Evolutionary conservation across 768 basidiomycete genomes (phyloP), one percentile per base, ranked within the genome.

Genomic region (Boletus coccyginus): DNA sequence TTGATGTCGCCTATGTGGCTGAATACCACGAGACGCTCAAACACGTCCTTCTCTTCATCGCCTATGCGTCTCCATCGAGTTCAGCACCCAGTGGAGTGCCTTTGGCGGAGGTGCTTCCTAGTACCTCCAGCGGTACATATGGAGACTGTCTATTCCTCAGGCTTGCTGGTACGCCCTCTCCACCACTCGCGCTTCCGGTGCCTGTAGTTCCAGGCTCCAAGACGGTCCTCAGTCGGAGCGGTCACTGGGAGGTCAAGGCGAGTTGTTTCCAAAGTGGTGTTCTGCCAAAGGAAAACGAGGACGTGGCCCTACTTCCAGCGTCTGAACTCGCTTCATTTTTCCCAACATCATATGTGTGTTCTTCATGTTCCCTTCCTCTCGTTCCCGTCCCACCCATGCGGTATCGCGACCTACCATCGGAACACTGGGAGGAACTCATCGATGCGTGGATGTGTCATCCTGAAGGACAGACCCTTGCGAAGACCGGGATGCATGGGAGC

Each of bases 371-470:
- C 4, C 75, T 92, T 11, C 86, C 88, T 12, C 73, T 96, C 35
- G 69, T 80, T 13, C 79, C 87, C 38, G 73, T 79, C 0, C 71
- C 82, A 7, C 74, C 72, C 41, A 68, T 83, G 19, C 75, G 72
- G 44, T 98, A 90, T 70, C 83, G 86, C 39, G 94, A 97, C 67
- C 76, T 98, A 13, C 96, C 96, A 4, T 94, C 92, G 5, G 95
- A 98, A 67, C 89, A 98, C 64, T 98, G 96, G 96, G 88, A 93
- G 59, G 96, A 98, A 70, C 85, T 98, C 16, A 84, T 98, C 19
- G 96, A 98, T 59, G 89, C 94, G 8, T 98, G 96, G 96, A 94
- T 98, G 90, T 98, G 96, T 65, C 96, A 98, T 71, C 71, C 85
- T 10, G 94, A 97, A 65, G 68, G 60, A 35, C 94, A 96, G 74